A percentile compares a stretch with the other conserved stretches of the same genome.
These are phyloP conservation scores for Phaeosphaeria sp. DNA, from an alignment of 2,329 filamentous ascomycete species.

Conservation along the genomic window DNA sequence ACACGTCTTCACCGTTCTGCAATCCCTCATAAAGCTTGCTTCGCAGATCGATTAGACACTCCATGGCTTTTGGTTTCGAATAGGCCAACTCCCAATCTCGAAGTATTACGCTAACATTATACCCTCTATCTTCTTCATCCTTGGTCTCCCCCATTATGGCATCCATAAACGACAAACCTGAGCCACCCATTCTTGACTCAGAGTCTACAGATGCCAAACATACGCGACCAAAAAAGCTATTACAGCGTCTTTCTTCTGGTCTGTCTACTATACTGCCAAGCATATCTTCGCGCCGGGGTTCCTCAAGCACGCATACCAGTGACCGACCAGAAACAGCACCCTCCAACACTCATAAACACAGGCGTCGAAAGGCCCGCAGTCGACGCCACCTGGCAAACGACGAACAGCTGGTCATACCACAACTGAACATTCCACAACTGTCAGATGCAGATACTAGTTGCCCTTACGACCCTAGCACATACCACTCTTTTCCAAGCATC, in stretches of 20 bases:
- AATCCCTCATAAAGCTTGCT: conserved; percentile 4
- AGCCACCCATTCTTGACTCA: neutral
- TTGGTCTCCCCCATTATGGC: too few species aligned
- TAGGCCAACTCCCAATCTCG: neutral
- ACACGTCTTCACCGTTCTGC: conserved; percentile 10
- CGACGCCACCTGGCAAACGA: neutral
- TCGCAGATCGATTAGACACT: conserved; percentile 1
- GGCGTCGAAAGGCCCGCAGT: neutral
- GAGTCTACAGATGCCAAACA: neutral
- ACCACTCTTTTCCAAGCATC: conserved; percentile 27
- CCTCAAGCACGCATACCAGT: neutral
- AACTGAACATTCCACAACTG: conserved; percentile 12
- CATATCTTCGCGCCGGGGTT: conserved; percentile 7
- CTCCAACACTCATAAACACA: neutral
- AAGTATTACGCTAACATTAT: neutral
- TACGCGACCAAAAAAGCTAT: conserved; percentile 17
- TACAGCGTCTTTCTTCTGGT: conserved; percentile 24
- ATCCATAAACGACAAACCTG: neutral
- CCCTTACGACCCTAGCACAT: conserved; percentile 23
- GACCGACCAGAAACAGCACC: conserved; percentile 9
- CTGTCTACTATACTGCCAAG: conserved; percentile 13
- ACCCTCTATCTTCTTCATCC: neutral
- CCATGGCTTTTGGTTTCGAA: neutral
- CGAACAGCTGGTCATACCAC: conserved; percentile 2
- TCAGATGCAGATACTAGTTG: conserved; percentile 12